Percentiles rank a stretch among this genome's conserved stretches.
These are phyloP conservation scores for Xylaria bambusicola DNA, from an alignment of 495 filamentous ascomycete species.

Conservation along the genomic window DNA sequence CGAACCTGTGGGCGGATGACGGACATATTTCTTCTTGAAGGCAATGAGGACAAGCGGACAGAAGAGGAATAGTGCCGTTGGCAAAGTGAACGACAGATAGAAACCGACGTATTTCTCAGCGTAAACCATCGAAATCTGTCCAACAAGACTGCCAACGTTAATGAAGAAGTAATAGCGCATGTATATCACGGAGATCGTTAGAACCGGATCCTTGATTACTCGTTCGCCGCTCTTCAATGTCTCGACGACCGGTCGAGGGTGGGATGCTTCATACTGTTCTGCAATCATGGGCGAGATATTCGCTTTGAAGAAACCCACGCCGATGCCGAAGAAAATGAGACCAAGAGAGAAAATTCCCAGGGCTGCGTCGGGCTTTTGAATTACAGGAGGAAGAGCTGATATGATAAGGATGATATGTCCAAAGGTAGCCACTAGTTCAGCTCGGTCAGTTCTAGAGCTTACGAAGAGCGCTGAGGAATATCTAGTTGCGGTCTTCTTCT, in stretches of 20 bases:
- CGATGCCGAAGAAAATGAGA: slow-evolving; percentile 65
- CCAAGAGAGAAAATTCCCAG: slow-evolving; percentile 63
- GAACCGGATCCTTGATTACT: slow-evolving; percentile 68
- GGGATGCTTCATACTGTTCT: slow-evolving; percentile 52
- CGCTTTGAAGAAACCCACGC: slow-evolving; percentile 67
- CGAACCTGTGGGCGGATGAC: slow-evolving; percentile 61
- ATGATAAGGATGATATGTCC: slow-evolving; percentile 68
- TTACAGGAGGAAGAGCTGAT: slow-evolving; percentile 63
- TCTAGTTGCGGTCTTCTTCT: neutral
- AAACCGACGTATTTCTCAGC: slow-evolving; percentile 76
- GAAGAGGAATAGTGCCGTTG: slow-evolving; percentile 58
- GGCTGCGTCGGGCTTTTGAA: slow-evolving; percentile 53
- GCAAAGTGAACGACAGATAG: slow-evolving; percentile 68
- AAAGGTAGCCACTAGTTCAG: slow-evolving; percentile 56
- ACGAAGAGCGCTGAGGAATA: no score
- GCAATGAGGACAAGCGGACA: slow-evolving; percentile 65
- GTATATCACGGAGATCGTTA: slow-evolving; percentile 63
- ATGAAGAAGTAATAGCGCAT: slow-evolving; percentile 70
- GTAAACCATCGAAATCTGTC: slow-evolving; percentile 46
- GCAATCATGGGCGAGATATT: slow-evolving; percentile 64
- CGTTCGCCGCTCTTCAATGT: slow-evolving; percentile 58
- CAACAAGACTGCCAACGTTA: slow-evolving; percentile 64
- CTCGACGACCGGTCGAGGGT: slow-evolving; percentile 41
- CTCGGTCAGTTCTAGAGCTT: no score
- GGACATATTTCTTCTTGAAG: slow-evolving; percentile 62